phyloP scores from a whole-genome alignment of 2,329 filamentous ascomycete genomes.

The Sclerotinia trifoliorum region DNA sequence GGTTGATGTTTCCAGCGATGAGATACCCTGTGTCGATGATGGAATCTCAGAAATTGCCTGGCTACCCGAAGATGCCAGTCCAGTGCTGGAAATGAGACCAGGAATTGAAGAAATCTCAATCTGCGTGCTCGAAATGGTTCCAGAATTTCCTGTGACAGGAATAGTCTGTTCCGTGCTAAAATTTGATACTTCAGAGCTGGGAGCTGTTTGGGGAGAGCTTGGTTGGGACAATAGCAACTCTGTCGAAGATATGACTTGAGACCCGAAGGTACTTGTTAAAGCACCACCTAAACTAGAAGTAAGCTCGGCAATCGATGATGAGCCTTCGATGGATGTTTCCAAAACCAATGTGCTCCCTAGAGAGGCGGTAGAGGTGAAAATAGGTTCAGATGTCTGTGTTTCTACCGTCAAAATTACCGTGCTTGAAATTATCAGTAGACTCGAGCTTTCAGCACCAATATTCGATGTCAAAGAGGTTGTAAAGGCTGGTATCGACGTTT shows the following conservation, averaged over 20 bases:
- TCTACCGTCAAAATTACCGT: background rate
- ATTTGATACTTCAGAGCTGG: background rate
- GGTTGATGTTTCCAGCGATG: background rate
- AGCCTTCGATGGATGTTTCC: background rate
- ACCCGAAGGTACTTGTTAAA: background rate
- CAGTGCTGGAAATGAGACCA: background rate
- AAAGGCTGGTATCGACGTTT: background rate
- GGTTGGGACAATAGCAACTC: background rate
- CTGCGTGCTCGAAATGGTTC: background rate
- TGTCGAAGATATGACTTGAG: background rate
- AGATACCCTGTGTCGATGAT: background rate
- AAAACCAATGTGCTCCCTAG: background rate
- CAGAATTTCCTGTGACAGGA: background rate
- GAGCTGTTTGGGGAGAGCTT: background rate
- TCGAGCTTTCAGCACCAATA: background rate
- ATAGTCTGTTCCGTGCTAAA: background rate
- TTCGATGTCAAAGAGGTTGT: background rate
- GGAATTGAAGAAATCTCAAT: background rate
- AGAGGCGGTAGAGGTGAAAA: background rate
- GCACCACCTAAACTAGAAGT: background rate
- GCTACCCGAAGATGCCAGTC: background rate
- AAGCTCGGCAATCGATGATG: background rate
- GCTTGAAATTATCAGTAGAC: background rate
- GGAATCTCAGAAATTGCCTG: background rate
- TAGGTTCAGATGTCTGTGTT: background rate